Evolutionary conservation across 2,329 filamentous ascomycete species (phyloP), one percentile per base, ranked within the genome.

Genomic region (Macroventuria anomochaeta): DNA sequence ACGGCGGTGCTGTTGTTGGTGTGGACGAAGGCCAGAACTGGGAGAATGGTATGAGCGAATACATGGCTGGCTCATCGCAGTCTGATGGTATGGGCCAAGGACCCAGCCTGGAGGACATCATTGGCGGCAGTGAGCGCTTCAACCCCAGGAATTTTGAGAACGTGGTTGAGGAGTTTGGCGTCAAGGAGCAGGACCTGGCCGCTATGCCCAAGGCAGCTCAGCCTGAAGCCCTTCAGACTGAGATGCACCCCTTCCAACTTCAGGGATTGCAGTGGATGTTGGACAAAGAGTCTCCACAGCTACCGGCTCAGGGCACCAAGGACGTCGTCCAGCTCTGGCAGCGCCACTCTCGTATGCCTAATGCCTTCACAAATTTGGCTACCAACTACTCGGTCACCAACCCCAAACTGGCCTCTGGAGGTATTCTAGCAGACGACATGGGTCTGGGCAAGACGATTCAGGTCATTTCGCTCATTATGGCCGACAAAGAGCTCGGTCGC

Each of bases 341-440:
- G 68, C 83, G 78, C 43, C 70, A 74, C 56, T 49, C 65, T 18
- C 61, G 47, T 0, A 62, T 71, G 55, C 78, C 67, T 3, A 75
- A 72, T 46, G 69, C 70, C 21, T 90, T 86, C 63, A 83, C 81
- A 52, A 91, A 89, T 72, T 81, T 90, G 59, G 90, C 87, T 54
- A 93, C 86, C 0, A 87, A 87, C 46, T 93, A 87, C 69, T 82
- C 85, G 1, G 59, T 74, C 8, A 85, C 82, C 7, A 74, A 81
- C 1, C 91, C 91, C 0, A 73, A 77, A 0, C 80, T 96, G 18
- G 85, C 90, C 6, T 90, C 86, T 42, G 92, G 92, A 15, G 92
- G 92, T 26, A 92, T 96, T 42, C 81, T 96, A 7, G 91, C 91
- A 2, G 92, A 96, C 71, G 92, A 96, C 65, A 96, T 96, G 93